A percentile compares a stretch with the other conserved stretches of the same genome.
phyloP scores from a whole-genome alignment of 2,329 filamentous ascomycete genomes.

The Teratosphaeria viscida region DNA sequence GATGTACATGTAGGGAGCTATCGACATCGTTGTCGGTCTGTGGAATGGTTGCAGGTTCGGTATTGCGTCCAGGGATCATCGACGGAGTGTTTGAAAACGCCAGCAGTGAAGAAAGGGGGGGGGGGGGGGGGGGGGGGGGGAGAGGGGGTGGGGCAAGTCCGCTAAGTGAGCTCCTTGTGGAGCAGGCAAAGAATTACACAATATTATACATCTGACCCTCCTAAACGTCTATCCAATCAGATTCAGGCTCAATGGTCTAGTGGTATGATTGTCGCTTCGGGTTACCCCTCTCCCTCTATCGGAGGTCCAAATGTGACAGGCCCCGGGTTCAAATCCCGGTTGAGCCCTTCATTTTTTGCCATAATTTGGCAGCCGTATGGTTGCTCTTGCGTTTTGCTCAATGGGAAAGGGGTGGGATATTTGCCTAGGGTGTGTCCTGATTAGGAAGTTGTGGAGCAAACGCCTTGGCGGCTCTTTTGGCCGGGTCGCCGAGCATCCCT shows the following conservation, averaged over 20 bases:
- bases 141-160: no score
- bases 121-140: no score
- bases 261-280: slow-evolving; percentile 6
- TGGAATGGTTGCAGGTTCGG: background rate
- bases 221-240: background rate
- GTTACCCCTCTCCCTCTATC: background rate
- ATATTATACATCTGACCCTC: no score
- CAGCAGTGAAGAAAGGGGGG: no score
- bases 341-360: background rate
- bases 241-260: slow-evolving; percentile 1
- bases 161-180: no score
- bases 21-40: no score
- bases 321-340: background rate
- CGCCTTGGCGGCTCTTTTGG: background rate
- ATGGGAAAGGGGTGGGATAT: background rate
- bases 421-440: background rate
- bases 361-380: background rate
- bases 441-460: background rate
- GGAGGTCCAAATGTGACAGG: background rate
- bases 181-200: background rate
- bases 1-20: no score
- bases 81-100: no score
- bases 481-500: no score
- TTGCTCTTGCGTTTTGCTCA: background rate
- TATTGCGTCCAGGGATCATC: background rate